Conservation (phyloP, 768 basidiomycete species). For the Mycena vitilis region DNA sequence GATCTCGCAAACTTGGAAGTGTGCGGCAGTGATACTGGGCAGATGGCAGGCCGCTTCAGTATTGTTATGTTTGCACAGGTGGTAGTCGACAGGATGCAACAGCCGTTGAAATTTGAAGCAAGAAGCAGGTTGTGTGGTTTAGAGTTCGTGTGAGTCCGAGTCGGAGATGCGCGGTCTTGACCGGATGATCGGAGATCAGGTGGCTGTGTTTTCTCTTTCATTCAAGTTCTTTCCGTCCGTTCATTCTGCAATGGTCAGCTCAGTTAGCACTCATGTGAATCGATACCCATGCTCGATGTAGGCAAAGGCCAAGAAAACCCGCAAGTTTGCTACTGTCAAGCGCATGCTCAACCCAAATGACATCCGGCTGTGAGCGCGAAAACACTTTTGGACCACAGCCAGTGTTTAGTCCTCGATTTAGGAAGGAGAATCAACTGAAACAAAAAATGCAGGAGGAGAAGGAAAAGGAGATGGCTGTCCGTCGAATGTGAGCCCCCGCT, state of each 20-base stretch:
- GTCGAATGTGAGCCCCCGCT: conserved; percentile 68
- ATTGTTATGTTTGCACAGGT: too few species aligned
- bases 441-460: conserved; percentile 87
- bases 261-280: not conserved
- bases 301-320: conserved; percentile 93
- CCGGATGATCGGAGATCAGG: conserved; percentile 1
- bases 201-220: conserved; percentile 12
- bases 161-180: too few species aligned
- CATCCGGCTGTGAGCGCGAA: conserved; percentile 79
- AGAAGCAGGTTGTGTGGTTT: too few species aligned
- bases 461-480: conserved; percentile 81
- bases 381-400: conserved; percentile 8
- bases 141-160: too few species aligned
- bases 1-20: too few species aligned
- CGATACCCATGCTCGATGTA: conserved; percentile 44
- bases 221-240: not conserved
- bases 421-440: conserved; percentile 94
- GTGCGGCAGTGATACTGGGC: too few species aligned
- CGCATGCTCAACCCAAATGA: conserved; percentile 95
- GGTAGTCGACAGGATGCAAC: too few species aligned
- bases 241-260: conserved; percentile 14
- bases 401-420: conserved; percentile 47
- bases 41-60: too few species aligned
- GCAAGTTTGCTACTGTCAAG: conserved; percentile 95
- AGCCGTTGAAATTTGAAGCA: too few species aligned